These are phyloP conservation scores for Aspergillus eucalypticola DNA, from an alignment of 2,329 filamentous ascomycete genomes.

Conservation along the genomic window DNA sequence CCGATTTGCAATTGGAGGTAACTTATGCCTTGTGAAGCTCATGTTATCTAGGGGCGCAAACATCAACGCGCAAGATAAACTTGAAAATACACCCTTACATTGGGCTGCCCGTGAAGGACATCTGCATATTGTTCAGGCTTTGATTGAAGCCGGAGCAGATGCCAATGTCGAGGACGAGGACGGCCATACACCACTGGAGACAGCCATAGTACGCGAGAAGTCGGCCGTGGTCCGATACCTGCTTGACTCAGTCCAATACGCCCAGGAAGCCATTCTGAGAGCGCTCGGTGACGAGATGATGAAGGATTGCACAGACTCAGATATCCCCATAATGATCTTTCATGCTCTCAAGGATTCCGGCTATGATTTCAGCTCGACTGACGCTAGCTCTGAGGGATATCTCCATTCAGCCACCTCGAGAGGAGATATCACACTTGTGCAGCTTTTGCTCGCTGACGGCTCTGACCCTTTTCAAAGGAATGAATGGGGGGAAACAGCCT, in stretches of 20 bases:
- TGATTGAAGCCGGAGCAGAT: constrained; percentile 3
- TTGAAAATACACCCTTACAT: background rate
- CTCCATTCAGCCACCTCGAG: background rate
- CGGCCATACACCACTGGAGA: background rate
- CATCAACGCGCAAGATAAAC: background rate
- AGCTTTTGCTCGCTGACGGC: background rate
- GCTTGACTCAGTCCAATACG: background rate
- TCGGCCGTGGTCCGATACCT: constrained; percentile 1
- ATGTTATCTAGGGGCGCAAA: background rate
- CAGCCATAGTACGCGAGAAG: background rate
- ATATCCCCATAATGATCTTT: background rate
- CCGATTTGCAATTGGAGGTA: background rate
- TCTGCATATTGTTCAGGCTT: background rate
- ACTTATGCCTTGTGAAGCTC: background rate
- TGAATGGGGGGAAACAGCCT: background rate
- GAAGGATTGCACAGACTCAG: background rate
- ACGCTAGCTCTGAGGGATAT: too few relatives aligned
- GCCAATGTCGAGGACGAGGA: background rate
- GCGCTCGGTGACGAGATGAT: background rate
- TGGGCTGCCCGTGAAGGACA: background rate
- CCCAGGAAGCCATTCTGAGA: background rate
- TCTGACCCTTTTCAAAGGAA: background rate
- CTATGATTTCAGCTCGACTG: background rate
- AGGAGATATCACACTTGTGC: background rate
- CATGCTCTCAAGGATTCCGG: background rate